These are phyloP conservation scores for Scortechinia acanthostroma DNA, from an alignment of 2,329 filamentous ascomycete species.

Conservation along the genomic window DNA sequence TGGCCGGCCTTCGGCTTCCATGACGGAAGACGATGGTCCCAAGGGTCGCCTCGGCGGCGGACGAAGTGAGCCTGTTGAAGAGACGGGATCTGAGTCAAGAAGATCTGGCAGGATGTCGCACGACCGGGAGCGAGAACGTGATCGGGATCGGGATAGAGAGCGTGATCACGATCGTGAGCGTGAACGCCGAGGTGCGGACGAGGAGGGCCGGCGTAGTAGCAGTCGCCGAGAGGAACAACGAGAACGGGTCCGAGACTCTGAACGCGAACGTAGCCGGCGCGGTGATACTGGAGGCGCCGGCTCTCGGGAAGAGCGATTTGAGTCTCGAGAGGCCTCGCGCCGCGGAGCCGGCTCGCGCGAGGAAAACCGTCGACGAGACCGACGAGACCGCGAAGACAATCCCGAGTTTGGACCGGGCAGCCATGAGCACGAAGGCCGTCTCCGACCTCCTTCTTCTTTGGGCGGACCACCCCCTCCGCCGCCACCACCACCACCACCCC, in stretches of 20 bases:
- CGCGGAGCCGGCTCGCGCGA: neutral
- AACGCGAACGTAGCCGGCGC: slow-evolving; percentile 7
- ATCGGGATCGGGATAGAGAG: neutral
- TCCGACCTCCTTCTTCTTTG: neutral
- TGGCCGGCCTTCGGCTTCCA: neutral
- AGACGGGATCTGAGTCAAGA: neutral
- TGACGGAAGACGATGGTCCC: slow-evolving; percentile 4
- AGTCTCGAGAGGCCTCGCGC: neutral
- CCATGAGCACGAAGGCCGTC: neutral
- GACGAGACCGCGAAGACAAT: neutral
- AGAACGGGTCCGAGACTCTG: neutral
- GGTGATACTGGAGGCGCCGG: neutral
- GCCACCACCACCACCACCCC: neutral
- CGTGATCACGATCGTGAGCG: slow-evolving; percentile 4
- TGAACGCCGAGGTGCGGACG: neutral
- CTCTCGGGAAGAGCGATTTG: neutral
- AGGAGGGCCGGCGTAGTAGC: neutral
- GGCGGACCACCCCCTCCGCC: neutral
- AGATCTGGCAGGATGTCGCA: too few relatives aligned
- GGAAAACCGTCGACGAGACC: slow-evolving; percentile 4
- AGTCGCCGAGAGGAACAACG: neutral
- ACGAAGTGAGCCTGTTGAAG: neutral
- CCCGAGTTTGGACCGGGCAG: neutral
- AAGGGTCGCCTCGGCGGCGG: slow-evolving; percentile 11
- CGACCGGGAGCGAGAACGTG: neutral